Conservation (phyloP, 1,139 yeast species). For the Diutina neorugosa region DNA sequence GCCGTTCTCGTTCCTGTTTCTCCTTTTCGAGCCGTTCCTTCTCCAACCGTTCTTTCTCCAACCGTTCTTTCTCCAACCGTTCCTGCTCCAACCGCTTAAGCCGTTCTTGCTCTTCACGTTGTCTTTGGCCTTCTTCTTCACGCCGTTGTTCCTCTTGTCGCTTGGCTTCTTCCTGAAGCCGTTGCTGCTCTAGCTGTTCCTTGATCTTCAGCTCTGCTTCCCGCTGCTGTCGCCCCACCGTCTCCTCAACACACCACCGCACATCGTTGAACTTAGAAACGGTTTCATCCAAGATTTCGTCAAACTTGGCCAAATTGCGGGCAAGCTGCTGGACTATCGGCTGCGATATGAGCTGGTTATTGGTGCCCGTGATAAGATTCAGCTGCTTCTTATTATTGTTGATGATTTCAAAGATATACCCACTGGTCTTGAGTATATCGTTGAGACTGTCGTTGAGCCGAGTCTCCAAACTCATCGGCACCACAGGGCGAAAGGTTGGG, state of each 20-base stretch:
- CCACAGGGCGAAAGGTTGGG: neutral
- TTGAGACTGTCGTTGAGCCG: constrained; percentile 29
- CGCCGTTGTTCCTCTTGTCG: constrained; percentile 9
- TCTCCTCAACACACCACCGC: constrained; percentile 34
- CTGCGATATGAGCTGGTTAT: constrained; percentile 31
- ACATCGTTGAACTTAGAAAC: constrained; percentile 32
- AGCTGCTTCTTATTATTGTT: constrained; percentile 27
- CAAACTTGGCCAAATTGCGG: constrained; percentile 25
- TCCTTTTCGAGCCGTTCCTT: constrained; percentile 5
- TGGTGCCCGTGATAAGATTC: constrained; percentile 31
- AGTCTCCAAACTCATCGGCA: constrained; percentile 26
- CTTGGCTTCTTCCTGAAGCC: constrained; percentile 12
- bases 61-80: constrained; percentile 8
- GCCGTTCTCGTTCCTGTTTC: constrained; percentile 5
- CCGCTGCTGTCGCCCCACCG: constrained; percentile 29
- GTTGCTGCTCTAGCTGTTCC: constrained; percentile 26
- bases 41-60: constrained; percentile 6
- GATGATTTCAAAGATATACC: constrained; percentile 33
- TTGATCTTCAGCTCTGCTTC: constrained; percentile 30
- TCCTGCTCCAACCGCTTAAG: constrained; percentile 1
- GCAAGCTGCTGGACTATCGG: constrained; percentile 29
- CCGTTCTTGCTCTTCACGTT: constrained; percentile 9
- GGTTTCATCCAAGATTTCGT: constrained; percentile 33
- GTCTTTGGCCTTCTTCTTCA: constrained; percentile 9
- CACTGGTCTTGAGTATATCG: constrained; percentile 31